Evolutionary conservation across 306 rosid genomes (phyloP), one percentile per base, ranked within the genome.

Genomic region (Cicer arietinum): DNA sequence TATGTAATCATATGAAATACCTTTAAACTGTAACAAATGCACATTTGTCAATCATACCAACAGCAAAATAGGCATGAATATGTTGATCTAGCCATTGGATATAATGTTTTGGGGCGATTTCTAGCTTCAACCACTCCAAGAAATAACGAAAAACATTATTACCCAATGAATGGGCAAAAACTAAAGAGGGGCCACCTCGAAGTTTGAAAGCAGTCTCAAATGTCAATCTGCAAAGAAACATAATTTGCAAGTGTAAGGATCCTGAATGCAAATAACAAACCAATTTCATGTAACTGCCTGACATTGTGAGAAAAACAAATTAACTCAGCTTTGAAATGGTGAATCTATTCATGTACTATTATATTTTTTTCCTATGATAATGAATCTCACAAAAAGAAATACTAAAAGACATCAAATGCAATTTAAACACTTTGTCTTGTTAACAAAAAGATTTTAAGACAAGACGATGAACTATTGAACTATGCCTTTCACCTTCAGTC

Each of bases 71-170:
- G 77, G 99, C 99, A 76, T 92, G 96, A 75, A 94, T 91, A 74
- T 94, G 99, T 77, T 89, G 89, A 81, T 94, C 97, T 78, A 94
- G 81, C 99, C 97, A 94, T 73, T 73, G 42, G 35, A 57, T 79
- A 83, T 94, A 94, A 83, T 87, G 95, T 80, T 92, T 94, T 66
- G 99, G 99, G 44, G 99, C 92, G 82, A 94, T 94, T 82, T 94
- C 97, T 75, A 90, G 88, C 89, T 94, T 94, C 77, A 94, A 75
- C 99, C 99, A 94, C 88, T 94, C 99, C 91, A 94, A 83, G 85
- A 94, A 94, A 88, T 94, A 94, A 52, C 96, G 97, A 60, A 94
- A 94, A 41, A 94, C 99, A 6, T 89, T 12, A 75, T 90, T 94
- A 45, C 99, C 99, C 83, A 94, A 65, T 11, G 99, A 94, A 92